These are phyloP conservation scores for Aspergillus wentii DNA, from an alignment of 495 filamentous ascomycete species.

Conservation along the genomic window DNA sequence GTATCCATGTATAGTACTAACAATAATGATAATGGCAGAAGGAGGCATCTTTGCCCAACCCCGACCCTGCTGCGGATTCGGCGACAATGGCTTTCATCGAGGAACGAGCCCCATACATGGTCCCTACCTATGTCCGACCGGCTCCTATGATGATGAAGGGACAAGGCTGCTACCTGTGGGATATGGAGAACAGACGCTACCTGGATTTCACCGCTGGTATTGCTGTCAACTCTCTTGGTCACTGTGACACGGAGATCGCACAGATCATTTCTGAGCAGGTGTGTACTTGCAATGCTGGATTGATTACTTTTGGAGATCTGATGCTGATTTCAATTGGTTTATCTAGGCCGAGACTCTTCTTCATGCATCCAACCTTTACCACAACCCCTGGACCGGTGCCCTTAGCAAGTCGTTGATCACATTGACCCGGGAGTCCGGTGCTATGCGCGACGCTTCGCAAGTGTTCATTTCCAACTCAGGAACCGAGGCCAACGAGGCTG, in stretches of 20 bases:
- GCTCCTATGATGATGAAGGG: slow-evolving; percentile 84
- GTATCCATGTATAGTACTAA: slow-evolving; percentile 1
- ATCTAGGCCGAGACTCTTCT: slow-evolving; percentile 67
- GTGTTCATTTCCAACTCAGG: slow-evolving; percentile 95
- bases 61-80: slow-evolving; percentile 77
- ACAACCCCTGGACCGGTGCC: slow-evolving; percentile 88
- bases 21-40: slow-evolving; percentile 33
- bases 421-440: slow-evolving; percentile 66
- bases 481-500: slow-evolving; percentile 93
- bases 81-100: slow-evolving; percentile 66
- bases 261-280: slow-evolving; percentile 73
- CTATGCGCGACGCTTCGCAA: slow-evolving; percentile 73
- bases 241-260: slow-evolving; percentile 70
- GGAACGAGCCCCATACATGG: slow-evolving; percentile 78
- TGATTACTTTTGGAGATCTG: no score
- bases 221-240: slow-evolving; percentile 88
- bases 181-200: slow-evolving; percentile 82
- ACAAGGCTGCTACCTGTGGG: slow-evolving; percentile 80
- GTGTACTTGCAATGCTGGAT: no score
- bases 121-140: slow-evolving; percentile 91
- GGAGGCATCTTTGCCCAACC: slow-evolving; percentile 61
- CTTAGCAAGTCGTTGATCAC: slow-evolving; percentile 82
- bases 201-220: slow-evolving; percentile 95
- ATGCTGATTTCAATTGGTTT: slow-evolving; percentile 10
- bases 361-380: slow-evolving; percentile 92